Conservation (phyloP, 78 protist genomes). For the Acrasis kona region DNA sequence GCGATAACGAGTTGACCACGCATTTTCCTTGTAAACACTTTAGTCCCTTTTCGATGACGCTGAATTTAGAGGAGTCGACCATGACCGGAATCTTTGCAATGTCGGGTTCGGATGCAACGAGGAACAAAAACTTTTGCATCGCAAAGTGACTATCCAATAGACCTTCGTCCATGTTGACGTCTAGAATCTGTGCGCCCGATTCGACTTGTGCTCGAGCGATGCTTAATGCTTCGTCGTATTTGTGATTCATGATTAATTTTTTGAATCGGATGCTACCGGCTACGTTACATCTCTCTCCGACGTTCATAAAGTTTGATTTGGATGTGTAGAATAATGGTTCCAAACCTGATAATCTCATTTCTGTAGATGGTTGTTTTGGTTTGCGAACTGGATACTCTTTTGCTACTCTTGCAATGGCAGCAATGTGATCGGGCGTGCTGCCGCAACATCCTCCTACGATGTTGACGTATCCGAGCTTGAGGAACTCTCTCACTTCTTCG, state of each 20-base stretch:
- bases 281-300: conserved; percentile 99
- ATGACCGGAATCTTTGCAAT: conserved; percentile 84
- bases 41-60: conserved; percentile 84
- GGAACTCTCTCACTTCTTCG: conserved; percentile 48
- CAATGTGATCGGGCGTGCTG: conserved; percentile 89
- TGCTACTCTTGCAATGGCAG: conserved; percentile 50
- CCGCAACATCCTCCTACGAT: conserved; percentile 97
- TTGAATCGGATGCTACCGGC: conserved; percentile 90
- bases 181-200: conserved; percentile 90
- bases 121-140: conserved; percentile 72
- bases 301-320: conserved; percentile 73
- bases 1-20: conserved; percentile 84
- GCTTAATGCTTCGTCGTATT: conserved; percentile 70
- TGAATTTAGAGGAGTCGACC: conserved; percentile 94
- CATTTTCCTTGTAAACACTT: conserved; percentile 91
- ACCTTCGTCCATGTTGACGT: conserved; percentile 97
- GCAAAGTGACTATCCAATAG: conserved; percentile 83
- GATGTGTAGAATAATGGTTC: conserved; percentile 47
- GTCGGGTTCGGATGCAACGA: conserved; percentile 91
- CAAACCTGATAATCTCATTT: conserved; percentile 60
- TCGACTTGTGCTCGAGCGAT: conserved; percentile 85
- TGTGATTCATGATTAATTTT: conserved; percentile 54
- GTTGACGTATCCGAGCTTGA: conserved; percentile 70
- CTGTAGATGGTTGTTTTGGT: neutral
- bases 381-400: neutral